Evolutionary conservation across 192 early-diverging fungal genomes (phyloP), one percentile per base, ranked within the genome.

Genomic region (Phlyctochytrium planicorne): DNA sequence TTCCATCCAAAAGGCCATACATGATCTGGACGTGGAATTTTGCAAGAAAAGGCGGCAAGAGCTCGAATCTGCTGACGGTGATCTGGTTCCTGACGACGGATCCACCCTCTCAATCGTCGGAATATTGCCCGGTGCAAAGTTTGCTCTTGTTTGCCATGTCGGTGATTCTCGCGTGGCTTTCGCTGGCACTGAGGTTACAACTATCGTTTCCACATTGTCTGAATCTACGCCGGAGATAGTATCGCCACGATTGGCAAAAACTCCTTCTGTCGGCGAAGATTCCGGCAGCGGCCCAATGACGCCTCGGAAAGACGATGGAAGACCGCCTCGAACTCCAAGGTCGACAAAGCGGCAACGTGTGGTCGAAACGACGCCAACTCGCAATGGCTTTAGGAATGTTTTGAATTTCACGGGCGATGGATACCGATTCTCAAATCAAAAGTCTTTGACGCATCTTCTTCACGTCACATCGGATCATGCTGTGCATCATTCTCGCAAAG

Each of bases 141-240:
- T 30, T 29, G 6, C 66, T 32, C 2, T 72, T 14, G 34, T 53
- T 17, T 62, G 37, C 6, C 70, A 72, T 33, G 53, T 65, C 27
- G 70, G 70, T 14, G 70, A 72, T 52, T 66, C 70, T 12, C 50
- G 70, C 6, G 56, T 37, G 20, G 64, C 65, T 36, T 20, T 72
- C 24, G 70, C 40, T 6, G 40, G 10, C 20, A 47, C 6, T 6
- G 40, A 47, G 20, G 40, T 14, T 47, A 20, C 6, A 47, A 47
- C 10, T 6, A 6, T 20, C 6, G 10, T 6, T 47, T 47, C 40
- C 20, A 20, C 40, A 47, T 20, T 20, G 40, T 14, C 40, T 47
- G 40, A 47, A n/a, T n/a, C n/a, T 47, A 47, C 40, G 10, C 40
- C 40, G 20, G 10, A 6, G 40, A 6, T 47, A 6, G 10, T 6